phyloP scores from a whole-genome alignment of 2,329 filamentous ascomycete species.

The Xylariaceae sp. region DNA sequence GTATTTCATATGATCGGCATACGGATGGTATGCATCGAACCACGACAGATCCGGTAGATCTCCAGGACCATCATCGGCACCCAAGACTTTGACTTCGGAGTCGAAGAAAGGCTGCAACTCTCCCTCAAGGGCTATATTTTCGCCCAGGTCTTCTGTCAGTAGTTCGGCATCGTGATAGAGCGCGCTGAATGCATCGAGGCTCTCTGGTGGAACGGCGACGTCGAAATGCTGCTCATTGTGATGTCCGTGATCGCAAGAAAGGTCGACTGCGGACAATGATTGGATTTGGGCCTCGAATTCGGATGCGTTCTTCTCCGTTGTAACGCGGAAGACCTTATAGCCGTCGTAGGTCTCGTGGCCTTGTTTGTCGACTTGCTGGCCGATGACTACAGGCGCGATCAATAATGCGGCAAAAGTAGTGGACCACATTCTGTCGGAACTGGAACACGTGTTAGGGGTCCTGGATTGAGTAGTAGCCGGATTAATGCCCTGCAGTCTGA shows the following conservation, averaged over 20 bases:
- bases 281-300: slow-evolving; percentile 28
- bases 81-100: slow-evolving; percentile 5
- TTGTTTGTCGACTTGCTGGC: slow-evolving; percentile 21
- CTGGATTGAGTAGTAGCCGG: background rate
- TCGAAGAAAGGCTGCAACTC: slow-evolving; percentile 29
- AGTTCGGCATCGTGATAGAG: slow-evolving; percentile 29
- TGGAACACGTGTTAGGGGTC: background rate
- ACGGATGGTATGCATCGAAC: slow-evolving; percentile 51
- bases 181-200: slow-evolving; percentile 29
- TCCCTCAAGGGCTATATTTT: slow-evolving; percentile 32
- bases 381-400: slow-evolving; percentile 12
- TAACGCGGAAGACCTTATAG: slow-evolving; percentile 34
- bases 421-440: slow-evolving; percentile 14
- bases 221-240: slow-evolving; percentile 29
- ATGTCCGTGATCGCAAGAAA: slow-evolving; percentile 28
- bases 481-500: background rate
- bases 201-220: slow-evolving; percentile 33
- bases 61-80: slow-evolving; percentile 21
- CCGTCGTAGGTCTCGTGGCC: slow-evolving; percentile 33
- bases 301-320: slow-evolving; percentile 23
- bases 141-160: slow-evolving; percentile 31
- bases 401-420: slow-evolving; percentile 11
- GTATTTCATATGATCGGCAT: slow-evolving; percentile 47
- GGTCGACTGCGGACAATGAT: slow-evolving; percentile 28
- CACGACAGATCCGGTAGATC: slow-evolving; percentile 38